Percentiles rank a stretch among this genome's conserved stretches.
These are phyloP conservation scores for Nakataea oryzae DNA, from an alignment of 2,329 filamentous ascomycete genomes.

Conservation along the genomic window DNA sequence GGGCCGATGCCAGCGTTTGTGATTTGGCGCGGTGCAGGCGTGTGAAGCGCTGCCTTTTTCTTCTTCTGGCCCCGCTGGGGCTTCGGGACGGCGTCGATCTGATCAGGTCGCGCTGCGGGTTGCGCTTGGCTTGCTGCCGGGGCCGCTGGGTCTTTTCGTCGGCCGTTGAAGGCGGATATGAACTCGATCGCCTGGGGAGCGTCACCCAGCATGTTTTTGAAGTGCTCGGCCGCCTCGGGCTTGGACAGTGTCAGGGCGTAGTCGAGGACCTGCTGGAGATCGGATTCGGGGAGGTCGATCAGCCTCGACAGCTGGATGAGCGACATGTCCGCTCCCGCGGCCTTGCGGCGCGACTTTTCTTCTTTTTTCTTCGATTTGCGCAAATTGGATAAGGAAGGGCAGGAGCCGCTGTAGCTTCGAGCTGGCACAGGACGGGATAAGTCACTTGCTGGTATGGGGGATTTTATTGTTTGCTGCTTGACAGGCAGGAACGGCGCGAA, in stretches of 20 bases:
- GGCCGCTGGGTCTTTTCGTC: slow-evolving; percentile 31
- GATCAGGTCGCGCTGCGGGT: slow-evolving; percentile 3
- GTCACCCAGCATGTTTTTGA: slow-evolving; percentile 81
- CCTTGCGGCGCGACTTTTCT: neutral
- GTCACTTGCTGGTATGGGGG: neutral
- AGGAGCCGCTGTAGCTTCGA: neutral
- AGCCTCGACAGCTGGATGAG: slow-evolving; percentile 63
- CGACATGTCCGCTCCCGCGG: slow-evolving; percentile 30
- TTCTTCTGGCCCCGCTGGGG: slow-evolving; percentile 34
- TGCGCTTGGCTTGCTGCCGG: neutral
- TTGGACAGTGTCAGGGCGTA: slow-evolving; percentile 72
- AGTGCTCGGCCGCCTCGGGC: slow-evolving; percentile 68
- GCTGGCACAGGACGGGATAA: neutral
- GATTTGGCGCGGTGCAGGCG: slow-evolving; percentile 50
- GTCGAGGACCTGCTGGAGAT: slow-evolving; percentile 72
- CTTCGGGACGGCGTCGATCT: slow-evolving; percentile 35
- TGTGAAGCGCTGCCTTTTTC: slow-evolving; percentile 55
- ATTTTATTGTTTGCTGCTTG: neutral
- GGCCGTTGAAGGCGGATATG: slow-evolving; percentile 71
- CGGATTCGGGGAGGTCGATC: slow-evolving; percentile 75
- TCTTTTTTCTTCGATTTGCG: neutral
- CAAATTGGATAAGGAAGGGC: neutral
- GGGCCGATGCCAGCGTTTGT: slow-evolving; percentile 52
- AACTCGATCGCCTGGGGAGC: slow-evolving; percentile 68
- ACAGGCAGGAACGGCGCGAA: too few relatives aligned